Conservation (phyloP, 306 rosid genomes). For the Acacia crassicarpa region DNA sequence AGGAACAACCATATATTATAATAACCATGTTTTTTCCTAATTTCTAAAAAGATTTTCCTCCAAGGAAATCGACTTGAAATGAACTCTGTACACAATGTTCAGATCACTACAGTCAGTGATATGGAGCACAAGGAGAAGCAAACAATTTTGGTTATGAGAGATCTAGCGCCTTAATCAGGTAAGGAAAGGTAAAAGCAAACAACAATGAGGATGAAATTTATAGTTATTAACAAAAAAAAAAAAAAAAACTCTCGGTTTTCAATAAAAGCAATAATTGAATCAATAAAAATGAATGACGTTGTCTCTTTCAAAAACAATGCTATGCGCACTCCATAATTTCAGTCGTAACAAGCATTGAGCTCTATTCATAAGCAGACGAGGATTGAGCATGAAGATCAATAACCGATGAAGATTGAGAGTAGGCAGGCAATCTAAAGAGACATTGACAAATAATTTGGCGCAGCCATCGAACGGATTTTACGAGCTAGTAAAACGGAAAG, state of each 20-base stretch:
- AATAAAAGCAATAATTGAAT: neutral
- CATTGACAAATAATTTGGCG: neutral
- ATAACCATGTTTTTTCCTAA: neutral
- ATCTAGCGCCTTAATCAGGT: neutral
- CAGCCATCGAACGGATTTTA: neutral
- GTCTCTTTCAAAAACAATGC: neutral
- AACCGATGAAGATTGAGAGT: neutral
- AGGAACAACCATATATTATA: neutral
- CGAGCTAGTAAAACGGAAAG: neutral
- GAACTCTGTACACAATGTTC: neutral
- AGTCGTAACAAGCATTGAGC: neutral
- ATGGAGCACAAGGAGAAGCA: too few species aligned
- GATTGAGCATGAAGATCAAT: neutral
- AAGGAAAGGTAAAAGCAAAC: neutral
- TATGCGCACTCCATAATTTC: neutral
- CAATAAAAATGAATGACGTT: neutral
- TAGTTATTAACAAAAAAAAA: neutral
- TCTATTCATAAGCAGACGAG: neutral
- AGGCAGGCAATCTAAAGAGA: neutral
- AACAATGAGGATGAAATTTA: neutral
- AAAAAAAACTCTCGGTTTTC: neutral
- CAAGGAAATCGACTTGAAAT: neutral
- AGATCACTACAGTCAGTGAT: neutral
- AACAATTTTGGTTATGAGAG: neutral
- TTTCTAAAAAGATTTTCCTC: neutral